These are phyloP conservation scores for Oryza glaberrima DNA, from an alignment of 176 grass and related monocot genomes.

Conservation along the genomic window DNA sequence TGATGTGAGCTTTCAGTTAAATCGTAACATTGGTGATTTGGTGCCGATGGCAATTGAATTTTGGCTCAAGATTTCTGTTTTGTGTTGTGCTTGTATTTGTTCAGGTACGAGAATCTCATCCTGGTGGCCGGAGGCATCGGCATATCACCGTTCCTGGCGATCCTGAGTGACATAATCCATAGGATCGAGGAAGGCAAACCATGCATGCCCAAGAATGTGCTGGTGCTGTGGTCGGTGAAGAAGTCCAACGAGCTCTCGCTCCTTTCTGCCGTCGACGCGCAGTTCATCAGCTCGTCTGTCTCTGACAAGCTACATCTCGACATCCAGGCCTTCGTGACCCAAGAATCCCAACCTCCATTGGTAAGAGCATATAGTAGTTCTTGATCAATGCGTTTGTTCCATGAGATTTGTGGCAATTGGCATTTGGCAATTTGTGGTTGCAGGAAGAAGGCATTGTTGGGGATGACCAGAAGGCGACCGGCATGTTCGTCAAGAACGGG, in stretches of 20 bases:
- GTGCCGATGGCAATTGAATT: not conserved
- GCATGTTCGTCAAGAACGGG: slow-evolving; percentile 72
- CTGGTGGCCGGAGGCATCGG: slow-evolving; percentile 96
- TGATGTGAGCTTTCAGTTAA: slow-evolving; percentile 71
- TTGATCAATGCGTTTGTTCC: too few relatives aligned
- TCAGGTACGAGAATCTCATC: slow-evolving; percentile 98
- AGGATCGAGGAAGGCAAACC: slow-evolving; percentile 66
- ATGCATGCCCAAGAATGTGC: slow-evolving; percentile 79
- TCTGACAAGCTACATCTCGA: slow-evolving; percentile 67
- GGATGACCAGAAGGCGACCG: slow-evolving; percentile 44
- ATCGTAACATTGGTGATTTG: not conserved
- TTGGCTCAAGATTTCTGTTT: not conserved
- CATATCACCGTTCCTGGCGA: slow-evolving; percentile 84
- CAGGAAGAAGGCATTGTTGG: slow-evolving; percentile 80
- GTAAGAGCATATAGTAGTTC: slow-evolving; percentile 36
- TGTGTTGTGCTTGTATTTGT: not conserved
- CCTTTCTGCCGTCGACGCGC: slow-evolving; percentile 67
- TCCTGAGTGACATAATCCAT: slow-evolving; percentile 87
- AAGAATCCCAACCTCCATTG: slow-evolving; percentile 72
- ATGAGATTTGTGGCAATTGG: not conserved
- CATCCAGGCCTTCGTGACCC: slow-evolving; percentile 84
- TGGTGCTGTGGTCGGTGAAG: slow-evolving; percentile 92
- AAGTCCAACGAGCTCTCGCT: slow-evolving; percentile 89
- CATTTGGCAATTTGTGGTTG: not conserved
- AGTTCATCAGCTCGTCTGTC: slow-evolving; percentile 60